Evolutionary conservation across 225 moss, liverwort and hornwort genomes (phyloP), one percentile per base, ranked within the genome.

Genomic region (Marchantia polymorpha): DNA sequence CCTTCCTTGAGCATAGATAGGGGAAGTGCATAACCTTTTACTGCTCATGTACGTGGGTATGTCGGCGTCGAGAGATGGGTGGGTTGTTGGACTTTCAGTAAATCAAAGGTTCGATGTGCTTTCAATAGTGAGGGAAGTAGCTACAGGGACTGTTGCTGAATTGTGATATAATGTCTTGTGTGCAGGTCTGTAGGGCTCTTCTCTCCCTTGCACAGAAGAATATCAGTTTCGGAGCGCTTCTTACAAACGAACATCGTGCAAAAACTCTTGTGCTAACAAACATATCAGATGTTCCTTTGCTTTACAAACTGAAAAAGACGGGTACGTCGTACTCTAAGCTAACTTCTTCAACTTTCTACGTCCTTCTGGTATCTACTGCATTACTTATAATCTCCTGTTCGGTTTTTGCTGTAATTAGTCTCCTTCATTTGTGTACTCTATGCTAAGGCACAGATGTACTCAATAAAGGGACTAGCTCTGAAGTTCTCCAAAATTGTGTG

Each of bases 241-340:
- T 95, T 70, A 95, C 95, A 27, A 95, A 95, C 84, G 95, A 95
- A 81, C 95, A 95, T 89, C 95, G 95, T 76, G 95, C 93, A 60
- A 95, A 93, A 84, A 95, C 93, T 31, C 80, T 95, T 89, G 95
- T 95, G 48, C 83, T 95, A 10, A 93, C 86, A 71, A 95, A 95
- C 72, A 83, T 88, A 69, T 90, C 93, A 78, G 95, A 92, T 91
- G 88, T 92, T 74, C 91, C 95, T 75, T 86, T 95, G 48, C 89
- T 90, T 8, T 95, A 95, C 80, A 95, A 95, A 83, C 89, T 95
- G 80, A 95, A 91, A 82, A 95, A 95, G 85, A 95, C 95, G 67
- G 95, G 95, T 93, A 92, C 48, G 13, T 14, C 13, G 55, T 80
- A 16, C 20, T 71, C n/a, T 77, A 39, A 39, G n/a, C n/a, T n/a